A percentile compares a stretch with the other conserved stretches of the same genome.
phyloP scores from a whole-genome alignment of 1,139 yeast genomes.

The Scheffersomyces illinoinensis region DNA sequence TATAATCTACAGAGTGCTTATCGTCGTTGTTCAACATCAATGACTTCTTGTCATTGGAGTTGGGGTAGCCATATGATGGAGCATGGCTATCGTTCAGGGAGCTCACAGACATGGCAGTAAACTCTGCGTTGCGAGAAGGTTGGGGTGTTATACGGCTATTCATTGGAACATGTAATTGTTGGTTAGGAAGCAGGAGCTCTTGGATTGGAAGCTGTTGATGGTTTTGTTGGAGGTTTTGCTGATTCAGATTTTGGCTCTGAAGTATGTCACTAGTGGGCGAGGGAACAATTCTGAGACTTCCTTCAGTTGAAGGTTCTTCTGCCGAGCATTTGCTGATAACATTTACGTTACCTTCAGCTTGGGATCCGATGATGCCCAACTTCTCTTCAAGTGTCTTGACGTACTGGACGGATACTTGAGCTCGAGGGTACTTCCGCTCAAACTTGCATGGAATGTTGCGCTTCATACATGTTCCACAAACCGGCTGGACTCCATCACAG shows the following conservation, averaged over 20 bases:
- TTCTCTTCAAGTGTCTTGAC: neutral
- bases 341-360: neutral
- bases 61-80: neutral
- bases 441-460: neutral
- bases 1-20: too few species aligned
- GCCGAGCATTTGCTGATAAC: neutral
- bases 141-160: neutral
- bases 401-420: neutral
- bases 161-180: neutral
- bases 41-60: neutral
- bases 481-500: neutral
- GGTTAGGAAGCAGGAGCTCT: too few species aligned
- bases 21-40: neutral
- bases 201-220: neutral
- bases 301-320: neutral
- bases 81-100: neutral
- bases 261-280: too few species aligned
- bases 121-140: too few species aligned
- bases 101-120: too few species aligned
- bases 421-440: neutral
- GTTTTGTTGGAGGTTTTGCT: neutral
- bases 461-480: neutral
- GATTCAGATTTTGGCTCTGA: too few species aligned
- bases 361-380: neutral
- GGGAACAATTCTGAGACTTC: too few species aligned